These are phyloP conservation scores for Oropetium thomaeum DNA, from an alignment of 176 grass and related monocot species.

Conservation along the genomic window DNA sequence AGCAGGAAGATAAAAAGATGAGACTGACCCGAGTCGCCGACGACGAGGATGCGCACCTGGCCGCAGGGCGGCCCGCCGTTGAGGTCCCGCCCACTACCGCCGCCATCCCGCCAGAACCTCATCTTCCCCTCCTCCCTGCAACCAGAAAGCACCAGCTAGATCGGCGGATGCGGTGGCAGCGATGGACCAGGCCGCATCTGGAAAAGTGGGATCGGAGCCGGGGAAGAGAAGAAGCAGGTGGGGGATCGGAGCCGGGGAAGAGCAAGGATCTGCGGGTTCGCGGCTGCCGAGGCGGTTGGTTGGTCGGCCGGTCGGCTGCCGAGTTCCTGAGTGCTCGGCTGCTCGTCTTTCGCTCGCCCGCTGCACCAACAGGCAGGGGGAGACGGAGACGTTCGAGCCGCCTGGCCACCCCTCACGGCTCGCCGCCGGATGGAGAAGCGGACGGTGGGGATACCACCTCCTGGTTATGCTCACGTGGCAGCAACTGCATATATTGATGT, in stretches of 20 bases:
- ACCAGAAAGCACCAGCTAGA: slow-evolving; percentile 28
- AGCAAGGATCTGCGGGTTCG: slow-evolving; percentile 15
- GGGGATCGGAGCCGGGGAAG: neutral
- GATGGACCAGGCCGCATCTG: neutral
- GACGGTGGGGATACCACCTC: neutral
- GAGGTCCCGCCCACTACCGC: slow-evolving; percentile 37
- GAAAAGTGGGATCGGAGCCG: neutral
- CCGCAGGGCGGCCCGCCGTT: slow-evolving; percentile 59
- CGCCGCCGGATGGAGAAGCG: neutral
- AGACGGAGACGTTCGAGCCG: neutral
- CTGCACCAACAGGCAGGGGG: neutral
- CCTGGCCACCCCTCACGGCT: neutral
- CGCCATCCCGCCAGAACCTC: slow-evolving; percentile 67
- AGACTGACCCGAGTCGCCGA: slow-evolving; percentile 71
- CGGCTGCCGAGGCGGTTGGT: neutral
- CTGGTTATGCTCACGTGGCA: neutral
- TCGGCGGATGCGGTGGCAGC: slow-evolving; percentile 10
- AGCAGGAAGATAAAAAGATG: neutral
- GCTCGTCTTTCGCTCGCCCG: neutral
- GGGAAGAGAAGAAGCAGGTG: neutral
- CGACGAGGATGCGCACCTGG: slow-evolving; percentile 75
- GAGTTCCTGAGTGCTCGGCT: neutral
- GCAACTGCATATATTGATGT: too few relatives aligned
- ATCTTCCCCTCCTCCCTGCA: neutral
- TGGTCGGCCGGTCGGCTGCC: neutral